phyloP scores from a whole-genome alignment of 116 monocot genomes.

The Iris pallida region DNA sequence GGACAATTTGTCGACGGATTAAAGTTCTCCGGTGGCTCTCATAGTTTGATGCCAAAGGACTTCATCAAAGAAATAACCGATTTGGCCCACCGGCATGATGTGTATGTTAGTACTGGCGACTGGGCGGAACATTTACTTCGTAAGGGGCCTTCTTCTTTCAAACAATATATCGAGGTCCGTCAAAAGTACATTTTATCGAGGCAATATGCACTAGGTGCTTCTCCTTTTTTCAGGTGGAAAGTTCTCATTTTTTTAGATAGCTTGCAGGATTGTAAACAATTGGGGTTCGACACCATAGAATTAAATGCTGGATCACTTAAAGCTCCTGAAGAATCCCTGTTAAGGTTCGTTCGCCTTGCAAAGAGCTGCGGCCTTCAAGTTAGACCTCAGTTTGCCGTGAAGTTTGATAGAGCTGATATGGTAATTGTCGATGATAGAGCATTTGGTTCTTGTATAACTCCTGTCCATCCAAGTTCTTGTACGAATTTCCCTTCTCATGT shows the following conservation, averaged over 20 bases:
- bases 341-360: conserved; percentile 66
- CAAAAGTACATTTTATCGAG: no score
- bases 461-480: conserved; percentile 45
- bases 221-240: neutral
- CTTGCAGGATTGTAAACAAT: conserved; percentile 67
- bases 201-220: no score
- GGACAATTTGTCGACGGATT: conserved; percentile 82
- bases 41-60: conserved; percentile 53
- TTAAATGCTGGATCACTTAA: conserved; percentile 66
- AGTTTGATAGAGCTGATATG: conserved; percentile 60
- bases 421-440: conserved; percentile 55
- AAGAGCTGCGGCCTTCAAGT: conserved; percentile 72
- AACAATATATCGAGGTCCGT: conserved; percentile 66
- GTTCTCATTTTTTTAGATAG: neutral
- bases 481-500: no score
- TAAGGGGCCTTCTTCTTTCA: conserved; percentile 67
- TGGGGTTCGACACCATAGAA: conserved; percentile 89
- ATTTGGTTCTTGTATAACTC: conserved; percentile 75
- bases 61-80: conserved; percentile 66
- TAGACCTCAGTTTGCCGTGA: conserved; percentile 74
- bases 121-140: conserved; percentile 79
- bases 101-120: conserved; percentile 87
- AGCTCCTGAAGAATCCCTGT: conserved; percentile 65
- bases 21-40: conserved; percentile 80
- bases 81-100: conserved; percentile 70